Base-by-base conservation (phyloP, 805 yeast genomes). In the Tetrapisispora arboricola region DNA sequence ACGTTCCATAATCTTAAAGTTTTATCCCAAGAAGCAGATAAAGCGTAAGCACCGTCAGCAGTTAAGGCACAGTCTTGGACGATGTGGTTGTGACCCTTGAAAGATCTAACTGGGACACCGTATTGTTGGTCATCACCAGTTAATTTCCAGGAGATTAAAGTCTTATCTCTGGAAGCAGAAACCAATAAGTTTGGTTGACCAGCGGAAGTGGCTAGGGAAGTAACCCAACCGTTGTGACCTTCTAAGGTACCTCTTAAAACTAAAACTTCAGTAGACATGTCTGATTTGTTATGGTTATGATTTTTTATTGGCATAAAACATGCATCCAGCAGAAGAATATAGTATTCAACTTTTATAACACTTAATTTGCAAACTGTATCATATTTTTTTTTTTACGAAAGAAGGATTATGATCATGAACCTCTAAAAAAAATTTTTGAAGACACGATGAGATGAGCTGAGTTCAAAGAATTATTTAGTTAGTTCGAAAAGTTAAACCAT, bases 211-310 rank as follows among this genome's bases (percentile, higher is more conserved):
- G 97, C 95, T 64, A 92, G 78, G 69, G 96, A 79, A 57, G 98
- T 92, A 66, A 92, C 98, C 97, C 97, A 90, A 66, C 86, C 86
- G 73, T 76, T 78, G 80, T 80, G 86, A 66, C 86, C 96, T 77
- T 90, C 96, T 70, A 92, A 83, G 80, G 97, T 85, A 71, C 97
- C 99, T 82, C 97, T 88, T 72, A 92, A 84, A 72, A 90, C 96
- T 77, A 90, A 80, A 80, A 88, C 94, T 84, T 88, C 96, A 29
- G 33, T 26, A 28, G 41, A 39, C 41, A 39, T 39, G 19, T 36
- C 39, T 32, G 32, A 34, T 16, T 32, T 21, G 11, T 30, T 22
- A 15, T 32, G 36, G 27, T 22, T 32, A 15, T 22, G 9, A 11
- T 10, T 28, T n/a, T n/a, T 9, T 6, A 13, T 11, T 26, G 15